Percentiles rank a stretch among this genome's conserved stretches.
phyloP scores from a whole-genome alignment of 2,329 filamentous ascomycete species.

The Claviceps sorghi region DNA sequence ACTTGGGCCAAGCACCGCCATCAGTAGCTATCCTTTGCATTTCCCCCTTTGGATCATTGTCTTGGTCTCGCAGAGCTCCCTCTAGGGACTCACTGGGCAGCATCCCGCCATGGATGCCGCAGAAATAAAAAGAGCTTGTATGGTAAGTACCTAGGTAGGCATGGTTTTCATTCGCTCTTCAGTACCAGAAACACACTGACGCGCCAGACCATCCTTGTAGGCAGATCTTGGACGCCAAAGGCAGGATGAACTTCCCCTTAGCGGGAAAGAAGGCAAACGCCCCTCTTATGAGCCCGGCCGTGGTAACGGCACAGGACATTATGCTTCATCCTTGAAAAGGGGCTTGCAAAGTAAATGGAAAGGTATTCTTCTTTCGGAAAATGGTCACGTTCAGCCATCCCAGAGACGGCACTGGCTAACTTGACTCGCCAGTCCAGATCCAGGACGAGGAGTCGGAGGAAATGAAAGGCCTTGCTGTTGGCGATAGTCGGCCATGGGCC shows the following conservation, averaged over 20 bases:
- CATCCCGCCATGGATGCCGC: background rate
- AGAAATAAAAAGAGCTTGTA: conserved; percentile 1
- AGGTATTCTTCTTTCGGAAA: conserved; percentile 5
- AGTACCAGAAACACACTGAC: background rate
- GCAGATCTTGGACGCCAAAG: conserved; percentile 11
- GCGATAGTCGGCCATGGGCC: conserved; percentile 11
- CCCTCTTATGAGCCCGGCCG: conserved; percentile 8
- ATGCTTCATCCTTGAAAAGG: conserved; percentile 5
- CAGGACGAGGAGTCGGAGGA: conserved; percentile 12
- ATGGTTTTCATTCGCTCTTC: background rate
- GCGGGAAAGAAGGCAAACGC: conserved; percentile 5
- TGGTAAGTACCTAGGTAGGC: too few relatives aligned
- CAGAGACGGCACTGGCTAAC: background rate
- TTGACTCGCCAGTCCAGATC: conserved; percentile 6
- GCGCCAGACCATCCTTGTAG: conserved; percentile 5
- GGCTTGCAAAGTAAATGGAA: conserved; percentile 9
- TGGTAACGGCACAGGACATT: conserved; percentile 6
- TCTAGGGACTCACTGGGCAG: too few relatives aligned
- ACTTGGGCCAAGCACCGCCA: too few relatives aligned
- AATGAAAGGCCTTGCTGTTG: conserved; percentile 10
- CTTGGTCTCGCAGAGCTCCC: too few relatives aligned
- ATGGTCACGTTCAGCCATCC: background rate
- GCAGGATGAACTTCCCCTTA: conserved; percentile 12
- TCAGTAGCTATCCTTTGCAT: too few relatives aligned
- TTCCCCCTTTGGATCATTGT: too few relatives aligned